Percentiles rank a stretch among this genome's conserved stretches.
phyloP scores from a whole-genome alignment of 192 early-diverging fungal species.

The Coemansia sp. region DNA sequence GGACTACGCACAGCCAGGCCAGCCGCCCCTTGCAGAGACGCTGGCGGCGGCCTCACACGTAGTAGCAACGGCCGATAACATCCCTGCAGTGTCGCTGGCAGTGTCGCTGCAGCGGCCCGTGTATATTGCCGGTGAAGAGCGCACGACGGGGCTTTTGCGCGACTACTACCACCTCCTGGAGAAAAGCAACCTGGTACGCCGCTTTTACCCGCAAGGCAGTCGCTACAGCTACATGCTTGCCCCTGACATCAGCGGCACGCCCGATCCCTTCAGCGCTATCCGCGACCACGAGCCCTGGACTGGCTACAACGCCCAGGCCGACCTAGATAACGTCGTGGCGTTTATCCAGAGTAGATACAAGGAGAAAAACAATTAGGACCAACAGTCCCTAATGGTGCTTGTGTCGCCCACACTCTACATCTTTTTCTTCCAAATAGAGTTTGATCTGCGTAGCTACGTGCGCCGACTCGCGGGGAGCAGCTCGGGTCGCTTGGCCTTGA shows the following conservation, averaged over 20 bases:
- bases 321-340: conserved; percentile 12
- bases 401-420: neutral
- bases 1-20: conserved; percentile 19
- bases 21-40: conserved; percentile 19
- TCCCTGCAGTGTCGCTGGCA: conserved; percentile 27
- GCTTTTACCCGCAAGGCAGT: conserved; percentile 42
- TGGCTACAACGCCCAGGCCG: conserved; percentile 18
- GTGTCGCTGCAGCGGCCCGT: conserved; percentile 22
- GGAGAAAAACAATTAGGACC: neutral
- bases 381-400: neutral
- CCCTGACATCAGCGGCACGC: conserved; percentile 22
- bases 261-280: conserved; percentile 39
- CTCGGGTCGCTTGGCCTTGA: conserved; percentile 19
- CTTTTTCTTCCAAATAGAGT: no score
- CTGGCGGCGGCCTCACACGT: conserved; percentile 21
- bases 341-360: conserved; percentile 23
- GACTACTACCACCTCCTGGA: conserved; percentile 39
- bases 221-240: conserved; percentile 46
- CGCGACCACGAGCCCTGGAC: conserved; percentile 47
- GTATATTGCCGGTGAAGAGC: conserved; percentile 44
- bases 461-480: conserved; percentile 12
- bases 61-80: conserved; percentile 32
- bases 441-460: no score
- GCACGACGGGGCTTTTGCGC: conserved; percentile 22
- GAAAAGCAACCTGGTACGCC: conserved; percentile 31